A percentile compares a stretch with the other conserved stretches of the same genome.
These are phyloP conservation scores for Spatholobus suberectus DNA, from an alignment of 306 rosid species.

Conservation along the genomic window DNA sequence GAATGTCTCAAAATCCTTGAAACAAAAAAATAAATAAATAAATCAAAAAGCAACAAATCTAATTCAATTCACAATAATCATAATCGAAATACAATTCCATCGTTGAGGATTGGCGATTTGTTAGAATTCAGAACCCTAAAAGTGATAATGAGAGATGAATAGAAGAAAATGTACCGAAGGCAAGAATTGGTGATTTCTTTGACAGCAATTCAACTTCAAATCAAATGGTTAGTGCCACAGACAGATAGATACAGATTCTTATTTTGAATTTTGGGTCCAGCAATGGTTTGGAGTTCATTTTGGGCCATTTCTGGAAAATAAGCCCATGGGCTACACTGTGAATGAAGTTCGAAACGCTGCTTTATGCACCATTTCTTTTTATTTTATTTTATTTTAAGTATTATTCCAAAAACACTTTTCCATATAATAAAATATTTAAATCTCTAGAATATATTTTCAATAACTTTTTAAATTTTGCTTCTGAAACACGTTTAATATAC, in stretches of 20 bases:
- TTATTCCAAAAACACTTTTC: no score
- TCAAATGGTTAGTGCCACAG: neutral
- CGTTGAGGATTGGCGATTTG: neutral
- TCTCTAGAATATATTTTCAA: no score
- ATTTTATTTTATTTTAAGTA: no score
- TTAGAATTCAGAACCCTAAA: slow-evolving; percentile 35
- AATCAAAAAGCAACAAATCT: slow-evolving; percentile 4
- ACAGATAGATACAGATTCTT: neutral
- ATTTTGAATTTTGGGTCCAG: neutral
- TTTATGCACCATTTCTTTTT: no score
- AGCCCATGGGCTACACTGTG: neutral
- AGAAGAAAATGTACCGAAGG: slow-evolving; percentile 28
- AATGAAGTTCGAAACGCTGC: no score
- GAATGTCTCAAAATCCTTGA: slow-evolving; percentile 39
- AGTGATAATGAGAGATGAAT: neutral
- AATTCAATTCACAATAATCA: slow-evolving; percentile 7
- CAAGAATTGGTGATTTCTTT: neutral
- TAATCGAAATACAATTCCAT: neutral
- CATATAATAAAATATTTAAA: no score
- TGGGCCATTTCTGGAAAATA: neutral
- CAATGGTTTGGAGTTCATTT: neutral
- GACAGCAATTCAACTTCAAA: neutral
- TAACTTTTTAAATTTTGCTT: no score
- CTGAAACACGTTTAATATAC: no score
- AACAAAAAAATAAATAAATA: neutral